Base-by-base conservation (phyloP, 306 rosid genomes). In the Quercus parvula region DNA sequence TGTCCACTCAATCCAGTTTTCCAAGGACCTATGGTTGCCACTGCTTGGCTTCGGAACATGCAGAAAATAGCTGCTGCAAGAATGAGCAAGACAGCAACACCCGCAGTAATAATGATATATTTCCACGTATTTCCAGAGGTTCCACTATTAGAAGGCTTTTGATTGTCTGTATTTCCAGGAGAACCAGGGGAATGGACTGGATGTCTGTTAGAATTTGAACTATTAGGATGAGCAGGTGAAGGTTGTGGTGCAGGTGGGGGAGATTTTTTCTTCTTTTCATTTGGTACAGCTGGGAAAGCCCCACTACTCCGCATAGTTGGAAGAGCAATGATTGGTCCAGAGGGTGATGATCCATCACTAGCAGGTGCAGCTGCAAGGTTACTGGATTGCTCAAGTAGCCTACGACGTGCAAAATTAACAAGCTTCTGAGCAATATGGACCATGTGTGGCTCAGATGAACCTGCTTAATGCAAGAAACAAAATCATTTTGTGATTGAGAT, bases 1-100 rank as follows among this genome's bases (percentile, higher is more conserved):
- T 96, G 99, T 66, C 99, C 99, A 71, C 98, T 96, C 74, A 96
- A 72, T 76, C 99, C 98, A 56, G 98, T 86, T 82, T 87, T 93
- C 96, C 98, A 96, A n/a, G 99, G 98, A 41, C 83, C 77, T 76
- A 95, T 90, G 61, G 86, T 88, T 55, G 84, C 87, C 55, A 82
- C 97, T 59, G 91, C 94, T 81, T 81, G 86, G 85, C 82, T 91
- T 73, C 86, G 83, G 85, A 88, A 89, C 86, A 91, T 41, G 86
- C 75, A 91, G 89, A 88, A 19, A 56, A 90, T 71, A 70, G 77
- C 81, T 56, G 82, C 25, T 76, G 84, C 80, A 81, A 87, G 57
- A 75, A 86, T 58, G 64, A 88, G 35, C 77, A 92, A 46, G 82
- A 93, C 22, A 76, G 75, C 73, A 18, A 83, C 85, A 69, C 87